These are phyloP conservation scores for Phoenix roebelenii DNA, from an alignment of 176 grass and related monocot species.

Conservation along the genomic window DNA sequence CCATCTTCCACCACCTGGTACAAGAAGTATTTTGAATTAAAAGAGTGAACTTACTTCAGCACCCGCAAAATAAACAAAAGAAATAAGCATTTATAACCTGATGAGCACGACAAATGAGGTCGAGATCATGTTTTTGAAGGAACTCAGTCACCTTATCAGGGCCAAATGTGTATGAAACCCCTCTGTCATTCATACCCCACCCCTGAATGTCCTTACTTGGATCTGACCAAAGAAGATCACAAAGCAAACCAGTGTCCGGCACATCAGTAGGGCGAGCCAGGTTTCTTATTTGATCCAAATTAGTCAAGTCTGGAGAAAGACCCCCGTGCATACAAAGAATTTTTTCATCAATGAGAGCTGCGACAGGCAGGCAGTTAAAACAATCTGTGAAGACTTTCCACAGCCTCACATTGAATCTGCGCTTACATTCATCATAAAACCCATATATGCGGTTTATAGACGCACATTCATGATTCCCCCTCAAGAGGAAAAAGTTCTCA, in stretches of 20 bases:
- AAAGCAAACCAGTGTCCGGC: conserved; percentile 57
- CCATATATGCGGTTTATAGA: conserved; percentile 74
- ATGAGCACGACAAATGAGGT: conserved; percentile 69
- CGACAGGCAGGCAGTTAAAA: conserved; percentile 64
- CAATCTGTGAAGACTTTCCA: conserved; percentile 72
- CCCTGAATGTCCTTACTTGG: conserved; percentile 44
- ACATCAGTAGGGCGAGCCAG: conserved; percentile 51
- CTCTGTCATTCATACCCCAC: conserved; percentile 73
- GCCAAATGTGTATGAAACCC: conserved; percentile 63
- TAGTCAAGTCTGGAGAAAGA: conserved; percentile 63
- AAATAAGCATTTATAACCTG: conserved; percentile 29
- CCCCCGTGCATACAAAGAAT: conserved; percentile 75
- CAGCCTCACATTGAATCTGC: conserved; percentile 61
- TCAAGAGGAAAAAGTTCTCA: conserved; percentile 64
- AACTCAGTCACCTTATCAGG: conserved; percentile 63
- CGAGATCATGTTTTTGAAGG: conserved; percentile 68
- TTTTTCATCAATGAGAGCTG: conserved; percentile 66
- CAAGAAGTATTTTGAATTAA: conserved; percentile 8
- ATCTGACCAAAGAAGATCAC: conserved; percentile 82
- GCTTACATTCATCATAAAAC: conserved; percentile 76
- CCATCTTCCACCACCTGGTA: conserved; percentile 74
- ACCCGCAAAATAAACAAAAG: not conserved
- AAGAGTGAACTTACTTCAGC: not conserved
- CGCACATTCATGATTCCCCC: conserved; percentile 74
- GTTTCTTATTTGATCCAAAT: conserved; percentile 58